Conservation (phyloP, 164 flowering plant genomes). For the Nymphaea colorata region DNA sequence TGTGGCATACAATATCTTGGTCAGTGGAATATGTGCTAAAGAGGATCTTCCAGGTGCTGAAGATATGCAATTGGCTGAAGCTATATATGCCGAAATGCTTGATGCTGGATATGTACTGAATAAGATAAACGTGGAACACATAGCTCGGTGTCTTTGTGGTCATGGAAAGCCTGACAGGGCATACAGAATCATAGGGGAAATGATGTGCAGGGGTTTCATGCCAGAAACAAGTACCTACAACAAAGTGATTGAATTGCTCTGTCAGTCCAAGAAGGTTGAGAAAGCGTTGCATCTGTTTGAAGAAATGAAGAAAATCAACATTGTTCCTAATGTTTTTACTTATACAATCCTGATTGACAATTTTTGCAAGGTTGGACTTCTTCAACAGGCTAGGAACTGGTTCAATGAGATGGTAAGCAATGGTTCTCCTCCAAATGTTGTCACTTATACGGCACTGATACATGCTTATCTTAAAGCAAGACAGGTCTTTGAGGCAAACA, state of each 20-base stretch:
- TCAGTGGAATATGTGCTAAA: constrained; percentile 71
- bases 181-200: constrained; percentile 45
- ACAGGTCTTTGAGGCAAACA: constrained; percentile 44
- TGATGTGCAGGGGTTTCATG: constrained; percentile 79
- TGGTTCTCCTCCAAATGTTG: constrained; percentile 85
- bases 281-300: constrained; percentile 59
- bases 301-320: constrained; percentile 58
- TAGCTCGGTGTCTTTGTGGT: constrained; percentile 67
- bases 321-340: constrained; percentile 76
- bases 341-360: constrained; percentile 73
- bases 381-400: constrained; percentile 69
- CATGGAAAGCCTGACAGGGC: constrained; percentile 73
- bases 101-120: constrained; percentile 50
- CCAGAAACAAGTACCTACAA: constrained; percentile 73
- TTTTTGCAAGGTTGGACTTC: constrained; percentile 79
- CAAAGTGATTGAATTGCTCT: constrained; percentile 62
- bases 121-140: constrained; percentile 60
- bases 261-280: constrained; percentile 62
- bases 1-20: constrained; percentile 71
- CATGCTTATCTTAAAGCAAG: constrained; percentile 82
- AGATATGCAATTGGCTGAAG: constrained; percentile 61
- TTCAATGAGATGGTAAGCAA: constrained; percentile 60
- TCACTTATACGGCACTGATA: constrained; percentile 80
- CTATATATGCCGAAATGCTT: constrained; percentile 67
- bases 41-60: constrained; percentile 47